Conservation (phyloP, 2,329 filamentous ascomycete species). For the Ophiostoma australiae region DNA sequence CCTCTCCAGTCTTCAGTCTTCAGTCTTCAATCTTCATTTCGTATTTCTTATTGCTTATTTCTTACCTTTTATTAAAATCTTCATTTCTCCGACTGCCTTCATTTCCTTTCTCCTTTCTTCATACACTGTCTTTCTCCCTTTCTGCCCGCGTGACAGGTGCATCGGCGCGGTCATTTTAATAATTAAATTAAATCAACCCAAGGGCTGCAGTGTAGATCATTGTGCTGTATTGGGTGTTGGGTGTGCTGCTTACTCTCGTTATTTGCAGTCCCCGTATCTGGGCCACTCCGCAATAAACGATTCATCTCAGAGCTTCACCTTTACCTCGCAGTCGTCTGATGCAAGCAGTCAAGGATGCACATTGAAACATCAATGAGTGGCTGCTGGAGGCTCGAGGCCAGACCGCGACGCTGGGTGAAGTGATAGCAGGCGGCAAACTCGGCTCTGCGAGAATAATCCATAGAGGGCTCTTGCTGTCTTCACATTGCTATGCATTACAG, state of each 20-base stretch:
- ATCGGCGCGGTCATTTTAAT: neutral
- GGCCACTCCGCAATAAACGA: too few species aligned
- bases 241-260: neutral
- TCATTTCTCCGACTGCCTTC: neutral
- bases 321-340: neutral
- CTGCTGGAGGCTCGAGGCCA: neutral
- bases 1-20: too few species aligned
- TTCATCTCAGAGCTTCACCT: neutral
- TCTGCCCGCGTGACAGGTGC: neutral
- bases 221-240: neutral
- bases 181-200: neutral
- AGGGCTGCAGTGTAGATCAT: conserved; percentile 1
- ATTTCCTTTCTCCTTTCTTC: neutral
- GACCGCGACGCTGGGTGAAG: neutral
- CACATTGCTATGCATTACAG: too few species aligned
- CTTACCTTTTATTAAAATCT: too few species aligned
- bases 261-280: neutral
- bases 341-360: neutral
- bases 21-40: too few species aligned
- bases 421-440: neutral
- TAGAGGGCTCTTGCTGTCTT: neutral
- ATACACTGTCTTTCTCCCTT: neutral
- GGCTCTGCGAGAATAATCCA: neutral
- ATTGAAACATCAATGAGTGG: neutral
- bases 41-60: too few species aligned